phyloP scores from a whole-genome alignment of 768 basidiomycete species.

The Boletus eberwhitei region DNA sequence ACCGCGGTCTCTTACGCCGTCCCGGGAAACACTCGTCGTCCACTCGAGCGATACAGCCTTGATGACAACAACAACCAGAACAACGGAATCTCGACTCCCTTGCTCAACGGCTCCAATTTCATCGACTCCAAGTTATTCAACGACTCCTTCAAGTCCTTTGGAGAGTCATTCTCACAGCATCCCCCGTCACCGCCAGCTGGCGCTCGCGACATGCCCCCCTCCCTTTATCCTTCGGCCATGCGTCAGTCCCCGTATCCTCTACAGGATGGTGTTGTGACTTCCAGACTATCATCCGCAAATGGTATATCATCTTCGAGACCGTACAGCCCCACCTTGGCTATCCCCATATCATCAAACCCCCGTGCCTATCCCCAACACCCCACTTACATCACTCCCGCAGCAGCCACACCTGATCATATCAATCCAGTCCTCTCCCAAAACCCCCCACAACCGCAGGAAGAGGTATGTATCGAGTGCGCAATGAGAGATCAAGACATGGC shows the following conservation, averaged over 20 bases:
- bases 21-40: constrained; percentile 44
- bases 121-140: constrained; percentile 27
- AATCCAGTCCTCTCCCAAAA: constrained; percentile 61
- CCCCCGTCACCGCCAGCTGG: constrained; percentile 22
- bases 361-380: constrained; percentile 73
- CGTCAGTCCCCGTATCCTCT: constrained; percentile 47
- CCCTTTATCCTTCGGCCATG: constrained; percentile 40
- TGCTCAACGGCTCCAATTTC: constrained; percentile 25
- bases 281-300: constrained; percentile 46
- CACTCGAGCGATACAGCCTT: constrained; percentile 50
- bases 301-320: constrained; percentile 57
- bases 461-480: constrained; percentile 94
- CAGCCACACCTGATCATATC: constrained; percentile 50
- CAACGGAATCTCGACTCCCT: constrained; percentile 17
- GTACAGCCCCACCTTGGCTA: constrained; percentile 39
- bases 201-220: constrained; percentile 27
- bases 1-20: constrained; percentile 43
- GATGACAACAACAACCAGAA: constrained; percentile 36
- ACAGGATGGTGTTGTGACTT: constrained; percentile 31
- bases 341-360: constrained; percentile 61
- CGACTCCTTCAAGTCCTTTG: constrained; percentile 33
- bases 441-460: constrained; percentile 57
- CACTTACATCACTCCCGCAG: constrained; percentile 62
- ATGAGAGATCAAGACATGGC: constrained; percentile 99
- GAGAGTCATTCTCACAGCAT: constrained; percentile 23